These are phyloP conservation scores for Umbelopsis isabellina DNA, from an alignment of 192 early-diverging fungal genomes.

Conservation along the genomic window DNA sequence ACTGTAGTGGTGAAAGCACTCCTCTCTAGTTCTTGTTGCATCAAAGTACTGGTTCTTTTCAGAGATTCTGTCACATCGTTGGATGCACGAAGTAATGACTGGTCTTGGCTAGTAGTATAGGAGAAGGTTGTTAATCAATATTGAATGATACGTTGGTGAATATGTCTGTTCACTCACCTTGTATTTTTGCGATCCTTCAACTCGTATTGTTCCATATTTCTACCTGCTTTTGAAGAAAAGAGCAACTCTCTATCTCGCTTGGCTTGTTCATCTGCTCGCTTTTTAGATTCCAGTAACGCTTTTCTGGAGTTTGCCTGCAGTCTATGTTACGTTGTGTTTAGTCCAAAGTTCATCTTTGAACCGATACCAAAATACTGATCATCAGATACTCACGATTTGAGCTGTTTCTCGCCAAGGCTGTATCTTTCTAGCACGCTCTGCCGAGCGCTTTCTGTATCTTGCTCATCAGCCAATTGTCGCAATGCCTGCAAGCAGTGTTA, in stretches of 20 bases:
- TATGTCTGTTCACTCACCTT: slow-evolving; percentile 27
- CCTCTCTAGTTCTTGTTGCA: slow-evolving; percentile 69
- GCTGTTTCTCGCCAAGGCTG: slow-evolving; percentile 53
- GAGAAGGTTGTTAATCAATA: neutral
- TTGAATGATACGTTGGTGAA: slow-evolving; percentile 15
- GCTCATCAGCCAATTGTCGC: slow-evolving; percentile 51
- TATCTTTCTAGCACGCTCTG: slow-evolving; percentile 42
- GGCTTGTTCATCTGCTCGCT: slow-evolving; percentile 49
- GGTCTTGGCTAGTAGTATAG: slow-evolving; percentile 39
- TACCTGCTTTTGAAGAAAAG: slow-evolving; percentile 36
- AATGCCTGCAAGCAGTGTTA: neutral
- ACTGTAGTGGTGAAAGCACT: slow-evolving; percentile 57
- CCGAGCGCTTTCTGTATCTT: slow-evolving; percentile 51
- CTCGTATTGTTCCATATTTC: slow-evolving; percentile 42
- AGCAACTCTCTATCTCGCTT: slow-evolving; percentile 46
- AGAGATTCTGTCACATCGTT: slow-evolving; percentile 64
- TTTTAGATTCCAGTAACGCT: slow-evolving; percentile 56
- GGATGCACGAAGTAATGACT: slow-evolving; percentile 51
- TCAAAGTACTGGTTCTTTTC: slow-evolving; percentile 58
- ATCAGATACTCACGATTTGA: slow-evolving; percentile 48
- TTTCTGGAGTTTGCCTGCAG: slow-evolving; percentile 51
- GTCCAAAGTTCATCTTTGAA: neutral
- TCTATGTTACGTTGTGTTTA: slow-evolving; percentile 32
- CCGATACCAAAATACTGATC: neutral
- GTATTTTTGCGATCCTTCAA: slow-evolving; percentile 37